Percentiles rank a stretch among this genome's conserved stretches.
Evolutionary conservation across 2,329 filamentous ascomycete genomes (phyloP).

Genomic region (Hymenoscyphus fructigenus): DNA sequence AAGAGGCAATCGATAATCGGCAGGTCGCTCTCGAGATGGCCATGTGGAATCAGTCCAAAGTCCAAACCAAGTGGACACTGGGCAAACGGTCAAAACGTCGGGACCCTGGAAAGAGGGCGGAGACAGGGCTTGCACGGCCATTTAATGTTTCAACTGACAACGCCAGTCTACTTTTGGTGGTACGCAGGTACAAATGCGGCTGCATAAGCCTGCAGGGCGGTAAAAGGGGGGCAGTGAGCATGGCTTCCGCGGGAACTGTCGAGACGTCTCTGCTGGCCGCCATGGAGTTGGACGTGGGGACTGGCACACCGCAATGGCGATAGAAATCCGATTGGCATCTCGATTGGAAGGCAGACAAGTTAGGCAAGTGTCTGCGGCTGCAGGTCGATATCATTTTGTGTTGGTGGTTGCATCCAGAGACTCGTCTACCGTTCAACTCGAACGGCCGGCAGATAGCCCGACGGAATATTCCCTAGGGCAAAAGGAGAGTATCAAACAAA

Average conservation of each 20-base stretch:
- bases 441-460: neutral
- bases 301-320: neutral
- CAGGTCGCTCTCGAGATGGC: neutral
- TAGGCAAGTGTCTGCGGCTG: neutral
- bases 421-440: neutral
- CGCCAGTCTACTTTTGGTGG: neutral
- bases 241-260: neutral
- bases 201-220: neutral
- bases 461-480: neutral
- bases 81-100: neutral
- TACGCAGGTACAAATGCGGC: neutral
- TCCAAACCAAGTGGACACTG: neutral
- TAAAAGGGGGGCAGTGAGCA: neutral
- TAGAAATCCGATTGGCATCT: neutral
- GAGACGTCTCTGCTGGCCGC: neutral
- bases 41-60: neutral
- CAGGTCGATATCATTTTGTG: neutral
- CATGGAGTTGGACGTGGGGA: neutral
- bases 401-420: neutral
- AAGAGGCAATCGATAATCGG: neutral
- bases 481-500: neutral
- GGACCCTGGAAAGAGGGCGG: neutral
- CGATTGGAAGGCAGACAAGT: neutral
- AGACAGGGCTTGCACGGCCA: neutral
- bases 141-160: neutral